Evolutionary conservation across 345 rosid species (phyloP).

Genomic region (Camelina laxa): DNA sequence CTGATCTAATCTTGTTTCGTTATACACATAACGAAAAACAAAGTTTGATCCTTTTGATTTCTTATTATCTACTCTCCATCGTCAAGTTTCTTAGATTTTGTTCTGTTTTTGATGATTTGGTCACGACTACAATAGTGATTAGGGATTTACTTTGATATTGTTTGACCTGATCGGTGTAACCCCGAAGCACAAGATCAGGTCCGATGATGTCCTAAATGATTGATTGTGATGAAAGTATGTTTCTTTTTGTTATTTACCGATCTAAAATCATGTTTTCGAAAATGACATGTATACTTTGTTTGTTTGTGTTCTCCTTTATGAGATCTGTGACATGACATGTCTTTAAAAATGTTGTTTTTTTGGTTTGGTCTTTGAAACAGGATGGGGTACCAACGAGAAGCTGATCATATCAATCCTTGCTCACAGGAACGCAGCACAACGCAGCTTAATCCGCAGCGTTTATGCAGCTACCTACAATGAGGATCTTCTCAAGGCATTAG

Average conservation of each 20-base stretch:
- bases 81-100: neutral
- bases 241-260: neutral
- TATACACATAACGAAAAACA: neutral
- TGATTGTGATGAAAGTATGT: slow-evolving; percentile 9
- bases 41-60: neutral
- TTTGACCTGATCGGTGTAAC: slow-evolving; percentile 3
- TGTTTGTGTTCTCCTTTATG: neutral
- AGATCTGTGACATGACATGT: neutral
- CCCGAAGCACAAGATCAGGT: neutral
- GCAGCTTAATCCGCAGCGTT: slow-evolving; percentile 57
- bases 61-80: neutral
- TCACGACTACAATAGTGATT: slow-evolving; percentile 21
- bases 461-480: slow-evolving; percentile 67
- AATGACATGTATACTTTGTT: neutral
- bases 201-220: neutral
- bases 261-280: neutral
- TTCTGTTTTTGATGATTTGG: neutral
- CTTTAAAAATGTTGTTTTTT: neutral
- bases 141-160: neutral
- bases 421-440: slow-evolving; percentile 68
- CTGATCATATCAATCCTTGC: slow-evolving; percentile 72
- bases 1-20: neutral
- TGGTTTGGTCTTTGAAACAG: slow-evolving; percentile 42
- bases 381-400: slow-evolving; percentile 87
- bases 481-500: slow-evolving; percentile 71